These are phyloP conservation scores for Alopecurus myosuroides DNA, from an alignment of 176 grass and related monocot species.

Conservation along the genomic window DNA sequence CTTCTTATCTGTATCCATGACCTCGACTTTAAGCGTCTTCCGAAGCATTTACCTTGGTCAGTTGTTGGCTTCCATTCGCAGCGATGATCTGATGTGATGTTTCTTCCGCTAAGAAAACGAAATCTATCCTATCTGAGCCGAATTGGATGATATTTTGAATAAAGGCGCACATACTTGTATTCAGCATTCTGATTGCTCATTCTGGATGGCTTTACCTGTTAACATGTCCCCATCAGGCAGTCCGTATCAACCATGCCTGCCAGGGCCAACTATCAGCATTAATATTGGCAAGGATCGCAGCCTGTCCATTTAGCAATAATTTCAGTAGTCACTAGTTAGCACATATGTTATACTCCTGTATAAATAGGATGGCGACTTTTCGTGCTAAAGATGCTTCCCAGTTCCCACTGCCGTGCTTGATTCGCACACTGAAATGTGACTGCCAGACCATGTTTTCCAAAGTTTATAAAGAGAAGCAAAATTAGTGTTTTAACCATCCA, in stretches of 20 bases:
- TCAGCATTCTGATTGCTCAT: background rate
- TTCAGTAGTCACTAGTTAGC: background rate
- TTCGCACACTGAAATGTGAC: background rate
- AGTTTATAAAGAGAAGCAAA: background rate
- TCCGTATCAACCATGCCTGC: background rate
- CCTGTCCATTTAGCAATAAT: background rate
- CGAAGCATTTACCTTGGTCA: background rate
- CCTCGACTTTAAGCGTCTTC: background rate
- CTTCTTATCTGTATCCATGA: background rate
- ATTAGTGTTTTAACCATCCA: background rate
- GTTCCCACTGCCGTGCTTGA: background rate
- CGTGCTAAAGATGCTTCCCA: background rate
- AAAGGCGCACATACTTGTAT: background rate
- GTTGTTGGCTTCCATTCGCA: background rate
- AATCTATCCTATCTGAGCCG: background rate
- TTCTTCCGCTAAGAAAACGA: background rate
- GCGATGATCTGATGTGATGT: background rate
- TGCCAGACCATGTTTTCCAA: background rate
- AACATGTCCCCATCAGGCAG: background rate
- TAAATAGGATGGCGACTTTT: background rate
- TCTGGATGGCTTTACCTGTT: background rate
- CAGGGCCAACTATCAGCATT: background rate
- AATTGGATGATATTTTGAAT: background rate
- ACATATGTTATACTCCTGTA: too few species aligned
- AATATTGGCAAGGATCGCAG: background rate